Percentiles rank a stretch among this genome's conserved stretches.
Evolutionary conservation across 345 rosid species (phyloP).

Genomic region (Camelina neglecta): DNA sequence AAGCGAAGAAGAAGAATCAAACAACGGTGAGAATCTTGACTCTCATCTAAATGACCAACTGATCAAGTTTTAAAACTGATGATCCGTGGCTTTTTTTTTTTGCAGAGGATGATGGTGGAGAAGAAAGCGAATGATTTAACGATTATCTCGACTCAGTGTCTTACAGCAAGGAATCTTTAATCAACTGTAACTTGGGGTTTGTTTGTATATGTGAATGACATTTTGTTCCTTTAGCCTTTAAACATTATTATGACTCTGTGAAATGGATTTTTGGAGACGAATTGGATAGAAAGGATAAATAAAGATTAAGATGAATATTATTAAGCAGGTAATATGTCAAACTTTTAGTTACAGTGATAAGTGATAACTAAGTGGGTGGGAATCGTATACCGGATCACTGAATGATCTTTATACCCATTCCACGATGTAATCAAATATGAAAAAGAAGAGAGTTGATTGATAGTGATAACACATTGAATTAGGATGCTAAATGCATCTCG

Average conservation of each 20-base stretch:
- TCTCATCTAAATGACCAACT: not conserved
- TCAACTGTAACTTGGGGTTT: conserved; percentile 14
- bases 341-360: not conserved
- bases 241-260: conserved; percentile 20
- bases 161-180: not conserved
- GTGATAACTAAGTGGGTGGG: conserved; percentile 12
- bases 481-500: conserved; percentile 23
- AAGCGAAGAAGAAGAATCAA: conserved; percentile 33
- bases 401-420: not conserved
- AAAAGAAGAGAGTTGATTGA: conserved; percentile 21
- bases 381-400: conserved; percentile 37
- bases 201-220: conserved; percentile 24
- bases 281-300: not conserved
- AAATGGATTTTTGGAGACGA: not conserved
- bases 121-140: conserved; percentile 34
- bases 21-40: conserved; percentile 32
- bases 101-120: conserved; percentile 39
- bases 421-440: conserved; percentile 16
- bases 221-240: conserved; percentile 3
- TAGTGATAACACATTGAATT: conserved; percentile 20
- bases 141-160: not conserved
- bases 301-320: conserved; percentile 26
- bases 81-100: conserved; percentile 22
- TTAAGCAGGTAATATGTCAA: conserved; percentile 5
- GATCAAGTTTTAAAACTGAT: not conserved